Evolutionary conservation across 2,329 filamentous ascomycete species (phyloP), one percentile per base, ranked within the genome.

Genomic region (Didymella lethalis): DNA sequence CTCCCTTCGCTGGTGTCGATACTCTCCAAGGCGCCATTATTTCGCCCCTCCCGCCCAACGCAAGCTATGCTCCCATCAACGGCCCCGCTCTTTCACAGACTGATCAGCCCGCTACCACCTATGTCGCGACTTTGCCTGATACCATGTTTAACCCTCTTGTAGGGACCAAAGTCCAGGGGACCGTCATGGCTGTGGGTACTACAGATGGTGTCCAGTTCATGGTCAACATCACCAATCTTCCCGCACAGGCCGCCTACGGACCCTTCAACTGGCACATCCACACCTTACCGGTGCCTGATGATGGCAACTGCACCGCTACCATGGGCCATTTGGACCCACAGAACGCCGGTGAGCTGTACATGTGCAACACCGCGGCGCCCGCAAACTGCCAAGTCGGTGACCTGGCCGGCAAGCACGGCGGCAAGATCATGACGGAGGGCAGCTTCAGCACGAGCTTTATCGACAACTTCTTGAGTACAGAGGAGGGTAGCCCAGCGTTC

Each of bases 381-480:
- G 61, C 68, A 23, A 72, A 66, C 1, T 81, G 79, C 57, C 73
- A 79, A 59, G 76, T 77, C 0, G 79, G 79, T 31, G 79, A 81
- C 53, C 62, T 80, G 18, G 74, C 75, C 7, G 79, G 78, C 48
- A 81, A 81, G 66, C 75, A 81, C 58, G 78, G 77, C 28, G 69
- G 69, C 38, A 70, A 69, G 57, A 75, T 71, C n/a, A 71, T 71
- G 45, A 64, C 65, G 4, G 62, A 64, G 1, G 67, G 69, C 0
- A 65, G 29, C 28, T 75, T 74, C 59, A 60, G 67, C 14, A 69
- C 69, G 7, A 68, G 31, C 59, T 82, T 84, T 47, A 51, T 67
- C 1, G 84, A 86, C 58, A 66, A 73, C 36, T 87, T 82, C 71
- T 56, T 83, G 48, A 83, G 83, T 18, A 81, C 80, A 29, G 67